phyloP scores from a whole-genome alignment of 2,329 filamentous ascomycete genomes.

The Mollisia scopiformis region DNA sequence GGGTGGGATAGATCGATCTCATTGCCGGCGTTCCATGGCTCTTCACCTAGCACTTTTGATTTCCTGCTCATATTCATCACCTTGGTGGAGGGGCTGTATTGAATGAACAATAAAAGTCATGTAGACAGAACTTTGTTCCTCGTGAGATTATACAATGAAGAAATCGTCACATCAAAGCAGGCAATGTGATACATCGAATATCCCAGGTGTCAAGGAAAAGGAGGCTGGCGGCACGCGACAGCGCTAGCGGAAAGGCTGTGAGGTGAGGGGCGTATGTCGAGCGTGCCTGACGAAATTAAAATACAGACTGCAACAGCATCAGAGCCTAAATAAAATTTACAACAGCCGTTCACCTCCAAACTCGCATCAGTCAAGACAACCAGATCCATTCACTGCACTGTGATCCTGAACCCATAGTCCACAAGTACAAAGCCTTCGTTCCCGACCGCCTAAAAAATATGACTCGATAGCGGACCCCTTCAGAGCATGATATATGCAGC shows the following conservation, averaged over 20 bases:
- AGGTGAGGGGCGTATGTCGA: not conserved
- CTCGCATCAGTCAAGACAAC: not conserved
- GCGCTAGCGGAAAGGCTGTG: not conserved
- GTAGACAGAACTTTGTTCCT: not conserved
- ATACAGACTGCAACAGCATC: too few species aligned
- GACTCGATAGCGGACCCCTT: constrained; percentile 29
- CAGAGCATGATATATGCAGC: constrained; percentile 33
- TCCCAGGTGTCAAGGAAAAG: too few species aligned
- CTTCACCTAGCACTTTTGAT: not conserved
- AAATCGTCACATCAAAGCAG: too few species aligned
- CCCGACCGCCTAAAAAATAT: constrained; percentile 24
- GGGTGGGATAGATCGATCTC: constrained; percentile 28
- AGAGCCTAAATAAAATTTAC: not conserved
- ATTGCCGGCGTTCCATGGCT: constrained; percentile 12
- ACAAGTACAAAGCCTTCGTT: constrained; percentile 6
- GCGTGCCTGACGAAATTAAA: not conserved
- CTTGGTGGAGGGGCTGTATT: constrained; percentile 7
- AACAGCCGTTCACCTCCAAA: not conserved
- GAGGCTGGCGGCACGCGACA: not conserved
- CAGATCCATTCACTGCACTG: not conserved
- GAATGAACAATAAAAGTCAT: constrained; percentile 11
- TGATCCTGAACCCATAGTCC: not conserved
- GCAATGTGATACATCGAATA: too few species aligned
- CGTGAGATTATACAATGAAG: not conserved
- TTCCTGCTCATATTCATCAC: constrained; percentile 6